Evolutionary conservation across 2,329 filamentous ascomycete genomes (phyloP).

Genomic region (Neopestalotiopsis clavispora): DNA sequence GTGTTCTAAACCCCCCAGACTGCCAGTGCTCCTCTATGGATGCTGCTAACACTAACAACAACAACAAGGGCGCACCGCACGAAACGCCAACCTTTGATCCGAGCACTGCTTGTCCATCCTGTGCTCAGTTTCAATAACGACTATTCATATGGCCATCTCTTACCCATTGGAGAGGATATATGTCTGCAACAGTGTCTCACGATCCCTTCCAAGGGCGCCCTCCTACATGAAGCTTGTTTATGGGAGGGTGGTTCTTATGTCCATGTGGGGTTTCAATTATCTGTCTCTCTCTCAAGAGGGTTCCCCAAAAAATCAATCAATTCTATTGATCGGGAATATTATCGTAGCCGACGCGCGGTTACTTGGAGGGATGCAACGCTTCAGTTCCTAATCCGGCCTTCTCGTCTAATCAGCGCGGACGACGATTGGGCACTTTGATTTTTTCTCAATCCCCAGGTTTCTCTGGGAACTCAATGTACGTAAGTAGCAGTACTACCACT

Average conservation of each 20-base stretch:
- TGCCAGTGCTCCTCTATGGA: too few species aligned
- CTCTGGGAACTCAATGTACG: not conserved
- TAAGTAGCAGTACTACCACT: not conserved
- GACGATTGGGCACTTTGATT: not conserved
- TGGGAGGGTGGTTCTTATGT: not conserved
- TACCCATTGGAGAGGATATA: not conserved
- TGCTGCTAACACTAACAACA: too few species aligned
- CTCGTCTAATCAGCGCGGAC: slow-evolving; percentile 6
- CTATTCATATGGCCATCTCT: not conserved
- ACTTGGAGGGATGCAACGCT: slow-evolving; percentile 12
- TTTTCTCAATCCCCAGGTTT: slow-evolving; percentile 15
- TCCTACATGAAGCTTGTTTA: not conserved
- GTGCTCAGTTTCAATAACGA: not conserved
- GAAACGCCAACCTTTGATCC: not conserved
- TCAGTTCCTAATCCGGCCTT: slow-evolving; percentile 12
- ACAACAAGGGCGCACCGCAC: not conserved
- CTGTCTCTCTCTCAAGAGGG: not conserved
- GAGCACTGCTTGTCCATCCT: not conserved
- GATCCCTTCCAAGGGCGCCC: not conserved
- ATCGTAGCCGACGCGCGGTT: slow-evolving; percentile 8
- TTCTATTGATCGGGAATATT: slow-evolving; percentile 8
- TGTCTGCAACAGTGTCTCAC: slow-evolving; percentile 3
- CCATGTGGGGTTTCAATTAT: not conserved
- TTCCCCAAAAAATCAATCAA: not conserved
- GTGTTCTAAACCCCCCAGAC: not conserved